Percentiles rank a stretch among this genome's conserved stretches.
These are phyloP conservation scores for Auricularia cornea DNA, from an alignment of 768 basidiomycete genomes.

Conservation along the genomic window DNA sequence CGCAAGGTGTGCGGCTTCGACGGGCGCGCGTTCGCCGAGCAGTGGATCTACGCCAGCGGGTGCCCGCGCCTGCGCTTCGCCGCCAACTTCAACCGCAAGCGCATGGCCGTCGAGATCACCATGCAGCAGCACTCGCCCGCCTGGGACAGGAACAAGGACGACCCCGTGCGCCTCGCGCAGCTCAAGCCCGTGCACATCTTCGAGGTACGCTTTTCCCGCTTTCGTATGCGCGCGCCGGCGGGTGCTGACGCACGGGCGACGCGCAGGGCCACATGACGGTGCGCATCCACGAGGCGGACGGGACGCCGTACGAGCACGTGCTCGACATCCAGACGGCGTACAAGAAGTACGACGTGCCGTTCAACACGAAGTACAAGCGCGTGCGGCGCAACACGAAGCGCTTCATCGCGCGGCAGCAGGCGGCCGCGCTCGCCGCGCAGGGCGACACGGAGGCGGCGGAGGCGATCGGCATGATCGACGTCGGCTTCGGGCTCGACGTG, in stretches of 20 bases:
- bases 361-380: slow-evolving; percentile 97
- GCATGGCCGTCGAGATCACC: slow-evolving; percentile 94
- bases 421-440: slow-evolving; percentile 86
- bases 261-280: slow-evolving; percentile 92
- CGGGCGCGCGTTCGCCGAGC: slow-evolving; percentile 85
- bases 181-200: slow-evolving; percentile 82
- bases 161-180: slow-evolving; percentile 57
- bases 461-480: slow-evolving; percentile 88
- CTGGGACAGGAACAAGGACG: slow-evolving; percentile 52
- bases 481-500: slow-evolving; percentile 86
- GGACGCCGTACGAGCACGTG: slow-evolving; percentile 97
- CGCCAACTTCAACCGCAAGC: slow-evolving; percentile 92
- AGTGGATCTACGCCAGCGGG: slow-evolving; percentile 98
- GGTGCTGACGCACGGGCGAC: neutral
- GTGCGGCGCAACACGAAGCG: slow-evolving; percentile 93
- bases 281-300: slow-evolving; percentile 97
- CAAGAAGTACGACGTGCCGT: slow-evolving; percentile 96
- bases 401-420: slow-evolving; percentile 88
- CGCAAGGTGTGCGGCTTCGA: slow-evolving; percentile 92
- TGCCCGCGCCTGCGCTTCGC: slow-evolving; percentile 87
- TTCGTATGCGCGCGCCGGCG: neutral
- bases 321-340: slow-evolving; percentile 78
- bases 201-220: slow-evolving; percentile 45
- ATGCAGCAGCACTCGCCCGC: slow-evolving; percentile 88
- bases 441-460: slow-evolving; percentile 89